phyloP scores from a whole-genome alignment of 2,329 filamentous ascomycete genomes.

The Neospermospora avenae region DNA sequence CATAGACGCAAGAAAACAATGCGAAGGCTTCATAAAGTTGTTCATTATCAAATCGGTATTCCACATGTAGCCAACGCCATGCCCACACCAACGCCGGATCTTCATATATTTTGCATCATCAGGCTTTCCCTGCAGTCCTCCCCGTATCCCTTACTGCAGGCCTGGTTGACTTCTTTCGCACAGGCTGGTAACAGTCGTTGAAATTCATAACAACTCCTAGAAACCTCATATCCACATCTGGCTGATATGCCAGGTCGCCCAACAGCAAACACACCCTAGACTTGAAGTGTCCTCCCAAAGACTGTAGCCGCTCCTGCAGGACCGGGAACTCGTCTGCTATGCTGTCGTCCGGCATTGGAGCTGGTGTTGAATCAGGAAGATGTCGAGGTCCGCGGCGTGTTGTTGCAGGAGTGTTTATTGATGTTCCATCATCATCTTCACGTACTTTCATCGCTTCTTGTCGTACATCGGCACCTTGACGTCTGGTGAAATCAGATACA shows the following conservation, averaged over 20 bases:
- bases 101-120: conserved; percentile 1
- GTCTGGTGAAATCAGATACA: conserved; percentile 86
- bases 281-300: conserved; percentile 73
- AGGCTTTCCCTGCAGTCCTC: conserved; percentile 54
- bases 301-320: conserved; percentile 68
- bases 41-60: not conserved
- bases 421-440: conserved; percentile 32
- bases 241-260: conserved; percentile 87
- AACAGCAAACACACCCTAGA: conserved; percentile 75
- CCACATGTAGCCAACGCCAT: not conserved
- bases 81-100: not conserved
- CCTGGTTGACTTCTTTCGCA: conserved; percentile 49
- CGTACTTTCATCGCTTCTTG: conserved; percentile 50
- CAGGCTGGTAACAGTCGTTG: conserved; percentile 90
- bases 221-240: conserved; percentile 93
- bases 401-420: conserved; percentile 30
- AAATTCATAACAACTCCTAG: conserved; percentile 98
- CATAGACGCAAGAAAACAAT: too few species aligned
- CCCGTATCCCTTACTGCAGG: conserved; percentile 15
- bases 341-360: conserved; percentile 32
- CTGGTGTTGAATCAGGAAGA: conserved; percentile 30
- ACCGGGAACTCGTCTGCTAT: conserved; percentile 65
- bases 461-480: conserved; percentile 80
- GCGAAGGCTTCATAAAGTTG: too few species aligned
- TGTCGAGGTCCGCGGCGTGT: conserved; percentile 30